Conservation (phyloP, 139 green algal genomes). For the Volvox reticuliferus region DNA sequence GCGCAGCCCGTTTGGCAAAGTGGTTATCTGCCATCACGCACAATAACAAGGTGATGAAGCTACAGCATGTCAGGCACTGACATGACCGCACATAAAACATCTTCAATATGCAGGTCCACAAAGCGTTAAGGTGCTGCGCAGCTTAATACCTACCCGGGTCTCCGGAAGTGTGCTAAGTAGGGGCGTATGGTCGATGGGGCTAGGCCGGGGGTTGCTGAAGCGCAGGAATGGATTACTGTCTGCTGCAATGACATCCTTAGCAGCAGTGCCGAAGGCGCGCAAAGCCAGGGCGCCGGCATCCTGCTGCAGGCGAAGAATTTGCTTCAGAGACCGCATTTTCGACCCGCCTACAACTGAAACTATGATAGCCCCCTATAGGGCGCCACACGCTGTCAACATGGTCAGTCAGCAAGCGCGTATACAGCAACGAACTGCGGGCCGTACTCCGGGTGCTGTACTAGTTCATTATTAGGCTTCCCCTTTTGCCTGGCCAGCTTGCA, state of each 20-base stretch:
- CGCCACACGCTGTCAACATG: neutral
- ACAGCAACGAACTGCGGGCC: too few relatives aligned
- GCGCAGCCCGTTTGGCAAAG: conserved; percentile 91
- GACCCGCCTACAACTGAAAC: neutral
- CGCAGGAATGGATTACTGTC: conserved; percentile 81
- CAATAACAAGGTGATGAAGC: neutral
- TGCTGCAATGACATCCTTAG: conserved; percentile 49
- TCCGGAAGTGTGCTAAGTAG: conserved; percentile 85
- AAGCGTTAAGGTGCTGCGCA: neutral
- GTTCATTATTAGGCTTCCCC: too few relatives aligned
- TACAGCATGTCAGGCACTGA: neutral
- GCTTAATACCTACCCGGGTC: conserved; percentile 76
- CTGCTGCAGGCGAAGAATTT: conserved; percentile 22
- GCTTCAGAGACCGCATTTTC: conserved; percentile 42
- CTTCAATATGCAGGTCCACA: neutral
- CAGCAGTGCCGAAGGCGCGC: conserved; percentile 44
- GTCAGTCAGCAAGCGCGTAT: too few relatives aligned
- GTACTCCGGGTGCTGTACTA: too few relatives aligned
- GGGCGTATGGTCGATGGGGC: conserved; percentile 68
- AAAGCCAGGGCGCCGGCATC: neutral
- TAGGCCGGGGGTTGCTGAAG: conserved; percentile 82
- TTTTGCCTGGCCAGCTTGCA: too few relatives aligned
- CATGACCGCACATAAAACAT: neutral
- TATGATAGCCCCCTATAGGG: neutral
- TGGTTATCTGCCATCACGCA: conserved; percentile 87